Percentiles rank a stretch among this genome's conserved stretches.
Evolutionary conservation across 2,329 filamentous ascomycete species (phyloP).

Genomic region (Ceratocystis alfenasii): DNA sequence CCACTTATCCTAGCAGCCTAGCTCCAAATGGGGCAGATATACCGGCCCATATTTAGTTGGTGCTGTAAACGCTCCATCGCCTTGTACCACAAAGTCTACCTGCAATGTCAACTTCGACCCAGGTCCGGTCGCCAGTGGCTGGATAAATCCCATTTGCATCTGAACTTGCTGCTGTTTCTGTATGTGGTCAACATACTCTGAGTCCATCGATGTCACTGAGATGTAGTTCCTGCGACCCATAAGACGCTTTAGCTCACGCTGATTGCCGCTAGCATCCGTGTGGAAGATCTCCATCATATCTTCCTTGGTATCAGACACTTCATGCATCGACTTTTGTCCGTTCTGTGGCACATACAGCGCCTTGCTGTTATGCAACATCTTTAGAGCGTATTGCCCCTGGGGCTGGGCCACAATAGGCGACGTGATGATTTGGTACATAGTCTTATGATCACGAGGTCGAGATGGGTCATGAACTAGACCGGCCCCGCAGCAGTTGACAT

Average conservation of each 20-base stretch:
- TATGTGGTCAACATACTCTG: slow-evolving; percentile 49
- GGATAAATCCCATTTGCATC: slow-evolving; percentile 18
- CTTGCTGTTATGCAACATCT: slow-evolving; percentile 91
- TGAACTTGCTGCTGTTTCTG: slow-evolving; percentile 15
- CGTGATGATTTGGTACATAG: slow-evolving; percentile 97
- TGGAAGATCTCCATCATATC: slow-evolving; percentile 99
- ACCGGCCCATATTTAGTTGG: slow-evolving; percentile 96
- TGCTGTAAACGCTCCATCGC: slow-evolving; percentile 64
- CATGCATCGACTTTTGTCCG: slow-evolving; percentile 61
- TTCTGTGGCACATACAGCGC: slow-evolving; percentile 83
- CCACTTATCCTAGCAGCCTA: slow-evolving; percentile 42
- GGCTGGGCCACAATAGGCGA: slow-evolving; percentile 86
- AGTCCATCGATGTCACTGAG: slow-evolving; percentile 87
- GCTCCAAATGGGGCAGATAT: slow-evolving; percentile 77
- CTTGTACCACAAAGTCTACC: slow-evolving; percentile 94
- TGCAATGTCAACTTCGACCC: slow-evolving; percentile 68
- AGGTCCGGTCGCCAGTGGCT: slow-evolving; percentile 31
- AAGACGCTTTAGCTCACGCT: slow-evolving; percentile 74
- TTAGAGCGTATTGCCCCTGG: slow-evolving; percentile 72
- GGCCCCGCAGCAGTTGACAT: slow-evolving; percentile 82
- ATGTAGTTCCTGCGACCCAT: slow-evolving; percentile 92
- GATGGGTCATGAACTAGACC: slow-evolving; percentile 88
- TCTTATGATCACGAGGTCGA: slow-evolving; percentile 88
- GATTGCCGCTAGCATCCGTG: slow-evolving; percentile 73
- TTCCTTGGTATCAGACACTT: slow-evolving; percentile 85